These are phyloP conservation scores for Ophiostoma sp. DNA, from an alignment of 2,329 filamentous ascomycete genomes.

Conservation along the genomic window DNA sequence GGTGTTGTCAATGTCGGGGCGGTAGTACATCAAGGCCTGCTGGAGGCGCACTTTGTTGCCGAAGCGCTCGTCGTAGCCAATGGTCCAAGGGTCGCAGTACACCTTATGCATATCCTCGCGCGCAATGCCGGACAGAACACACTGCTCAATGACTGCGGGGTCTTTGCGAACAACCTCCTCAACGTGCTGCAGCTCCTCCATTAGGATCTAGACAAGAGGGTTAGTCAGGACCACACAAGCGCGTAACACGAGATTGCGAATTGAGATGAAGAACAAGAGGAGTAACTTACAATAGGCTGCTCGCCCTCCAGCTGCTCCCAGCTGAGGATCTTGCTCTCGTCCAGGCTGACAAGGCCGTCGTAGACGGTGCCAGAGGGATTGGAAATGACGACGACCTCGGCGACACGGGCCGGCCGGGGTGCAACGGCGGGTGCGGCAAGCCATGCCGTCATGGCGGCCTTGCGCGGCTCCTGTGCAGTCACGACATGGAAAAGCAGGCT, in stretches of 20 bases:
- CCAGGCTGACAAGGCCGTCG: constrained; percentile 74
- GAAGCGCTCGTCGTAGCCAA: constrained; percentile 87
- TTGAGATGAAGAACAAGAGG: too few relatives aligned
- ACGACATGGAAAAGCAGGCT: constrained; percentile 81
- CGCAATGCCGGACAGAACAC: constrained; percentile 73
- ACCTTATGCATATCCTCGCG: constrained; percentile 87
- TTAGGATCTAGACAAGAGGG: constrained; percentile 59
- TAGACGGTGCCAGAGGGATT: constrained; percentile 67
- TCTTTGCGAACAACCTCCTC: constrained; percentile 72
- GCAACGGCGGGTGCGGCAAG: constrained; percentile 57
- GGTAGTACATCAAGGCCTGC: constrained; percentile 94
- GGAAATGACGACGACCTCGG: constrained; percentile 78
- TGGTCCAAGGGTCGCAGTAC: constrained; percentile 94
- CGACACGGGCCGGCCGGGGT: constrained; percentile 62
- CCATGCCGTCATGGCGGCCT: constrained; percentile 78
- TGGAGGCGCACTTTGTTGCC: constrained; percentile 74
- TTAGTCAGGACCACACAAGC: not conserved
- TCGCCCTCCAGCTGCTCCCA: constrained; percentile 73
- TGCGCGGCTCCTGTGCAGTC: constrained; percentile 76
- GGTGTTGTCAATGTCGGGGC: constrained; percentile 75
- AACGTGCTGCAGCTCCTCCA: constrained; percentile 80
- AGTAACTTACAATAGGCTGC: constrained; percentile 64
- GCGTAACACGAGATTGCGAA: too few relatives aligned
- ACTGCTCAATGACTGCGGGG: constrained; percentile 85
- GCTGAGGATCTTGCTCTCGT: constrained; percentile 57